Evolutionary conservation across 2,329 filamentous ascomycete genomes (phyloP), one percentile per base, ranked within the genome.

Genomic region (Trichoderma sp.): DNA sequence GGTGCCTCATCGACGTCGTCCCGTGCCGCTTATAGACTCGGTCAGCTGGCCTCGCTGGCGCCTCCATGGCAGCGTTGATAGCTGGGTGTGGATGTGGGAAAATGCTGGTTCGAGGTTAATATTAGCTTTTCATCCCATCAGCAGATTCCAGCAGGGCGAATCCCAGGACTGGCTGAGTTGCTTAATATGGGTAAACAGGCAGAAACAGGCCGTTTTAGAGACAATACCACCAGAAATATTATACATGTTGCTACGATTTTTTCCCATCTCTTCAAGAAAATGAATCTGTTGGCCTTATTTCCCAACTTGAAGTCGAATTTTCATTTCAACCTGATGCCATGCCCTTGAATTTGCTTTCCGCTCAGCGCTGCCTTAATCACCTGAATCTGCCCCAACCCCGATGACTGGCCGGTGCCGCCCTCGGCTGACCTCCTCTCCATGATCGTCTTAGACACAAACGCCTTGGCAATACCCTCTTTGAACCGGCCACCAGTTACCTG

Each of bases 361-460:
- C 55, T 34, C 16, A 69, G 18, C 49, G 64, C 30, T 58, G 76
- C 75, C 72, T 78, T 80, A 68, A 85, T 71, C 7, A 83, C 84
- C 74, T 85, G 80, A 72, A 91, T 85, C 81, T 92, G 89, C 80
- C 90, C 85, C 72, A 86, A 74, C 7, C 91, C 90, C 28, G 87
- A 85, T 14, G 85, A 85, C 81, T 86, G 89, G 82, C 91, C 94
- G 28, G 92, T 96, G 32, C 93, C 92, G 28, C 93, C 94, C 73
- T 89, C 89, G 3, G 92, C 90, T 52, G 88, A 86, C 76, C 91
- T 88, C 83, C 91, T 86, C 84, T 97, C 93, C 7, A 97, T 92
- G 70, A 90, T 92, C 72, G 87, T 87, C 81, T 96, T 90, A 76
- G 96, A 97, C 80, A 96, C 87, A 76, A 97, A 91, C 30, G 87